Evolutionary conservation across 352 stramenopile species (phyloP).

Genomic region (Pythium utonaiense): DNA sequence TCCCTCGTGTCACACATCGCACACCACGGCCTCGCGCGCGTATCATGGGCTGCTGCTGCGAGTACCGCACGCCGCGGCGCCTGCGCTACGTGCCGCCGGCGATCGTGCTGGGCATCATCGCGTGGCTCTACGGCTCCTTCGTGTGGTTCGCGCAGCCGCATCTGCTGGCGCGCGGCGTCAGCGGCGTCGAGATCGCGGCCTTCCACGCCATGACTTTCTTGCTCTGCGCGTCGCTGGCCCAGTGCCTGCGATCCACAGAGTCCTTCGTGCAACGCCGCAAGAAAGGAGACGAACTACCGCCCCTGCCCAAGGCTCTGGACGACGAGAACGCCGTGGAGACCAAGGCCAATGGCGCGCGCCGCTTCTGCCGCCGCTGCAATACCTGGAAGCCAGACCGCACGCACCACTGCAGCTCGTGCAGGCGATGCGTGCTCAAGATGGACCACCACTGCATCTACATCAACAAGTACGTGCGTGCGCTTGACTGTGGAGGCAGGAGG

Average conservation of each 20-base stretch:
- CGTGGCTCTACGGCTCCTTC: constrained; percentile 66
- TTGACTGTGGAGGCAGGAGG: background rate
- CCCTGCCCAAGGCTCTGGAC: background rate
- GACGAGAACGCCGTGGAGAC: constrained; percentile 35
- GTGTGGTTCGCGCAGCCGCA: constrained; percentile 46
- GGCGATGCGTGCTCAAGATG: constrained; percentile 83
- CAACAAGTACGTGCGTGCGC: constrained; percentile 80
- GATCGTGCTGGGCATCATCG: constrained; percentile 49
- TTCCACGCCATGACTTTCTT: constrained; percentile 61
- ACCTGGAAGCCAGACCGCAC: constrained; percentile 72
- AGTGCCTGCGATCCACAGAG: constrained; percentile 50
- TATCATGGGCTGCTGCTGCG: constrained; percentile 68
- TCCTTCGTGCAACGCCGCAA: constrained; percentile 48
- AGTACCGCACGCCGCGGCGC: constrained; percentile 42
- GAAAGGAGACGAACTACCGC: constrained; percentile 14
- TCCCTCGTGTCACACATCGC: no score
- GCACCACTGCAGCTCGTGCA: constrained; percentile 80
- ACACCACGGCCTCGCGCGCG: no score
- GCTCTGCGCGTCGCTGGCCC: constrained; percentile 52
- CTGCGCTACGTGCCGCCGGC: constrained; percentile 57
- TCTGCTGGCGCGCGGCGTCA: constrained; percentile 30
- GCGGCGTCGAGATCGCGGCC: constrained; percentile 30
- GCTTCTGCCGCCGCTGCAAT: constrained; percentile 76
- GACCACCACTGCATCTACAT: constrained; percentile 89
- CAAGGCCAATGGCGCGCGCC: constrained; percentile 66